Evolutionary conservation across 768 basidiomycete species (phyloP).

Genomic region (Xerocomellus amylosporus): DNA sequence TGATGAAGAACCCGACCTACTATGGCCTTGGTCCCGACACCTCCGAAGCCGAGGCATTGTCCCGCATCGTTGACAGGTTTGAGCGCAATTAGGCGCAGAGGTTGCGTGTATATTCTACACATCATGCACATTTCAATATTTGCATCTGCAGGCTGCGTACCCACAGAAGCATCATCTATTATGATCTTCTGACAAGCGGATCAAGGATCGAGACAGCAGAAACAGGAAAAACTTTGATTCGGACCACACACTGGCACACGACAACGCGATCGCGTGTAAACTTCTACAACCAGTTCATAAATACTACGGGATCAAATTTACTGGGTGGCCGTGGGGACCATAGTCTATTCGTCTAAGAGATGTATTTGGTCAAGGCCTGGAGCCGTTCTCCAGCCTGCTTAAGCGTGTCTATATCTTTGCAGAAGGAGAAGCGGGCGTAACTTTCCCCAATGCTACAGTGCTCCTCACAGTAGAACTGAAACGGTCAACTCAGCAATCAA

Average conservation of each 20-base stretch:
- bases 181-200: not conserved
- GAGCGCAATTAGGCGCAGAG: conserved; percentile 11
- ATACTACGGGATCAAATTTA: not conserved
- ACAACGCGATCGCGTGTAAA: not conserved
- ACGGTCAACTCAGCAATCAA: conserved; percentile 8
- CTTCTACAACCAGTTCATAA: not conserved
- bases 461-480: conserved; percentile 87
- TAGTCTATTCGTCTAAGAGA: conserved; percentile 25
- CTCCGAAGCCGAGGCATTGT: conserved; percentile 55
- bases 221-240: not conserved
- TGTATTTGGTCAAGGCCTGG: conserved; percentile 66
- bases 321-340: too few relatives aligned
- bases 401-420: conserved; percentile 90
- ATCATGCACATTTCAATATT: not conserved
- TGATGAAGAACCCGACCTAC: conserved; percentile 79
- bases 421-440: conserved; percentile 89
- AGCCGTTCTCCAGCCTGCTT: conserved; percentile 80
- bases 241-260: not conserved
- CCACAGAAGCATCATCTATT: not conserved
- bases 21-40: conserved; percentile 55
- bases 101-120: not conserved
- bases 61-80: conserved; percentile 62
- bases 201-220: too few relatives aligned
- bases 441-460: conserved; percentile 84
- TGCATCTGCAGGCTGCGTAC: not conserved